These are phyloP conservation scores for Lathyrus oleraceus DNA, from an alignment of 306 rosid species.

Conservation along the genomic window DNA sequence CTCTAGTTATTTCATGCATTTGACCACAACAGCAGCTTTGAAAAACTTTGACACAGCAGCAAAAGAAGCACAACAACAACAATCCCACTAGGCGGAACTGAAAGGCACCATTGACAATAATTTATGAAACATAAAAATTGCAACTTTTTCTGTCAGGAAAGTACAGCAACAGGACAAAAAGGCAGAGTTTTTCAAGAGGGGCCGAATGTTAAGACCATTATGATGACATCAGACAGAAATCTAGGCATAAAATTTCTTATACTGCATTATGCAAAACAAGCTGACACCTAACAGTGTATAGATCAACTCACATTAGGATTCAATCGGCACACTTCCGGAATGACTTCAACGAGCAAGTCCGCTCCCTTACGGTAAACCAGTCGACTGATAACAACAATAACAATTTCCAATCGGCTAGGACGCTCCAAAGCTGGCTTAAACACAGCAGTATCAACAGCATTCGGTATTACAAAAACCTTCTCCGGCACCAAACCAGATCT, in stretches of 20 bases:
- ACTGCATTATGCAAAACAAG: slow-evolving; percentile 36
- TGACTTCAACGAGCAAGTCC: slow-evolving; percentile 92
- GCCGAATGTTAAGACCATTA: neutral
- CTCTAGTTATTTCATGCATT: neutral
- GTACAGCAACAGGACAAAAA: slow-evolving; percentile 29
- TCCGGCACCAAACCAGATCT: slow-evolving; percentile 86
- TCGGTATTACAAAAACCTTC: slow-evolving; percentile 88
- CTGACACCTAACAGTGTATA: neutral
- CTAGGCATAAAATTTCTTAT: slow-evolving; percentile 18
- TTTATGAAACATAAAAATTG: slow-evolving; percentile 26
- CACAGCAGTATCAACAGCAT: slow-evolving; percentile 95
- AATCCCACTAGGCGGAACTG: neutral
- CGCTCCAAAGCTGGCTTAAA: slow-evolving; percentile 80
- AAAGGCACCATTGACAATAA: neutral
- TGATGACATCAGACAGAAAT: slow-evolving; percentile 9
- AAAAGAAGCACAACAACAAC: neutral
- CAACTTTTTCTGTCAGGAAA: slow-evolving; percentile 45
- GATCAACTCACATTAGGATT: slow-evolving; percentile 68
- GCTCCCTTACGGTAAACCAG: slow-evolving; percentile 92
- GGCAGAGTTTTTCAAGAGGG: slow-evolving; percentile 12
- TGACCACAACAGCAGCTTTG: neutral
- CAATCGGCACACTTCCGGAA: slow-evolving; percentile 83
- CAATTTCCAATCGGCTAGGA: slow-evolving; percentile 51
- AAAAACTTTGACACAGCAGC: neutral
- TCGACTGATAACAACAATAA: slow-evolving; percentile 85